These are phyloP conservation scores for Pseudonitzschia delicatissima DNA, from an alignment of 108 stramenopile species.

Conservation along the genomic window DNA sequence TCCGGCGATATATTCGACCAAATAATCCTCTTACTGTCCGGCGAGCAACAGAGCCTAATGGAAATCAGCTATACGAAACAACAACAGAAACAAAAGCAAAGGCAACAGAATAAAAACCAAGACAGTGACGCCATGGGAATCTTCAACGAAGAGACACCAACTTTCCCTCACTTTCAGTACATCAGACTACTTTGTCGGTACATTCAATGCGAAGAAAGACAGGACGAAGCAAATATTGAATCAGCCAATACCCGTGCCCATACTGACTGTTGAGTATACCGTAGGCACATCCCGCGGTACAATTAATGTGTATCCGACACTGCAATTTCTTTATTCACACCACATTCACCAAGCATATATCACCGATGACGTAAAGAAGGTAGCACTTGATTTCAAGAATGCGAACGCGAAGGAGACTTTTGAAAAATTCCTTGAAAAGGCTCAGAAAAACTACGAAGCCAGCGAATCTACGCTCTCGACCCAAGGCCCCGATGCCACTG, in stretches of 20 bases:
- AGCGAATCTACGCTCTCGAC: neutral
- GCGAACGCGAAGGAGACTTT: constrained; percentile 11
- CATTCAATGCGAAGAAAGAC: constrained; percentile 18
- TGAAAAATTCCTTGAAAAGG: constrained; percentile 1
- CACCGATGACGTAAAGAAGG: constrained; percentile 10
- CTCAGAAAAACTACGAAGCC: neutral
- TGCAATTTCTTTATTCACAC: constrained; percentile 35
- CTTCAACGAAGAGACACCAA: constrained; percentile 30
- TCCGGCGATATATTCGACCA: constrained; percentile 27
- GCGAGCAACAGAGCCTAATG: constrained; percentile 36
- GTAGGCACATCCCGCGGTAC: neutral
- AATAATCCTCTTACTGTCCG: constrained; percentile 25
- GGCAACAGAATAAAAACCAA: constrained; percentile 36
- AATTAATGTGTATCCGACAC: constrained; percentile 31
- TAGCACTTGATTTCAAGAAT: constrained; percentile 11
- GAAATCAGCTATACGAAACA: constrained; percentile 39
- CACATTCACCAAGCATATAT: constrained; percentile 21
- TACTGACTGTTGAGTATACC: constrained; percentile 12
- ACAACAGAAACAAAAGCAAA: constrained; percentile 37
- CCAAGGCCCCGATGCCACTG: neutral
- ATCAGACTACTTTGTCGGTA: constrained; percentile 22
- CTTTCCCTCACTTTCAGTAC: constrained; percentile 7
- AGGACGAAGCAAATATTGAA: constrained; percentile 18
- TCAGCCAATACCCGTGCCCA: constrained; percentile 22
- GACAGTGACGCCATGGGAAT: constrained; percentile 34